Evolutionary conservation across 2,329 filamentous ascomycete species (phyloP), one percentile per base, ranked within the genome.

Genomic region (Pezicula neosporulosa): DNA sequence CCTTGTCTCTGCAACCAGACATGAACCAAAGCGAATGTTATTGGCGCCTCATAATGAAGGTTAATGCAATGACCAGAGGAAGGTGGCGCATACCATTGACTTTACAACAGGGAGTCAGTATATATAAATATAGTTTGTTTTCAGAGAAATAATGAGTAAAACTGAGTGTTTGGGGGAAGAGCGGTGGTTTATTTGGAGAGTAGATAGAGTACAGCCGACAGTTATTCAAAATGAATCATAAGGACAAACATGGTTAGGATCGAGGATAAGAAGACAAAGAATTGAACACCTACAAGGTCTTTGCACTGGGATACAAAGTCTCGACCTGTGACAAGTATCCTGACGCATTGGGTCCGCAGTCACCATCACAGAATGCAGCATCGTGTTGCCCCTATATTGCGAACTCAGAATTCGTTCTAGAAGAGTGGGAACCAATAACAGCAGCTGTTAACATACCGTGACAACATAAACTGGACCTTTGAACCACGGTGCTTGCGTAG

Each of bases 51-150:
- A 21, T 50, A 49, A 44, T 57, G 55, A 7, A 55, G 47, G 6
- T 55, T 42, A 51, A 50, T 55, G 43, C 42, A 47, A 51, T 57
- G 55, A 4, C 53, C 55, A 8, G 39, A 19, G n/a, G 33, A 16
- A 1, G 27, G 21, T 4, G 49, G 44, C 13, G 44, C 41, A 35
- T 48, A 37, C 46, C 24, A 35, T n/a, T 54, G 49, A 48, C 21
- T 21, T 21, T 5, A 21, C 5, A 21, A 5, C 21, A 5, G 21
- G 5, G 21, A 21, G 21, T n/a, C n/a, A n/a, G n/a, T n/a, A n/a
- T n/a, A n/a, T n/a, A n/a, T n/a, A n/a, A n/a, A n/a, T n/a, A n/a
- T 21, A 21, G 21, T 5, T 21, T 21, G 21, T 21, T 21, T 21
- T 21, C 21, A 5, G 21, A 21, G 5, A 3, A 21, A 21, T 3